Percentiles rank a stretch among this genome's conserved stretches.
phyloP scores from a whole-genome alignment of 176 grass and related monocot species.

The Carex scoparia region DNA sequence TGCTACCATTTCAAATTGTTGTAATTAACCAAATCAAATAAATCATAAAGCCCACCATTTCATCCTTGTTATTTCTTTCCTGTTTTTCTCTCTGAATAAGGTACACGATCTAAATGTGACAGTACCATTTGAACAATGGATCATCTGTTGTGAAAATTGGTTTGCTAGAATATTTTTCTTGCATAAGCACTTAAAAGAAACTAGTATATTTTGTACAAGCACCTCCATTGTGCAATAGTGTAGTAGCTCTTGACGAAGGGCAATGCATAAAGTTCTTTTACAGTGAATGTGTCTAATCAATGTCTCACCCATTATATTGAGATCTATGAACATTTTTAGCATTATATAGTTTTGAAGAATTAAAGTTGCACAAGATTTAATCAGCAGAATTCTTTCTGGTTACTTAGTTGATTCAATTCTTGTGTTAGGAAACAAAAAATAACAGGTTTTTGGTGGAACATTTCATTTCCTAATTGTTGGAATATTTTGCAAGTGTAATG shows the following conservation, averaged over 20 bases:
- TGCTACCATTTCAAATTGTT: background rate
- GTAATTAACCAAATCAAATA: no score
- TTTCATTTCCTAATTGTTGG: no score
- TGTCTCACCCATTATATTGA: background rate
- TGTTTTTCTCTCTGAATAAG: background rate
- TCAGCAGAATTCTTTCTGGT: background rate
- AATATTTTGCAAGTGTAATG: background rate
- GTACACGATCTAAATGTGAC: background rate
- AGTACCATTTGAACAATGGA: background rate
- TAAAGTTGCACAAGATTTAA: background rate
- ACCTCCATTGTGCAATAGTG: no score
- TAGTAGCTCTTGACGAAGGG: no score
- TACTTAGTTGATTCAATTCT: background rate
- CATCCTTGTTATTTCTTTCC: background rate
- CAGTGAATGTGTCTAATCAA: background rate
- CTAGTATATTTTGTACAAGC: no score
- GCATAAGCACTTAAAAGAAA: background rate
- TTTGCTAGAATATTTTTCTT: background rate
- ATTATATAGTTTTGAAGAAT: background rate
- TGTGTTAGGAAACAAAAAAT: background rate
- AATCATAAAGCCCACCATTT: no score
- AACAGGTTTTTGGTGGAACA: no score
- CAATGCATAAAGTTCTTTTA: background rate
- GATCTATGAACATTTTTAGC: background rate
- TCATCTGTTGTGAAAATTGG: background rate